A percentile compares a stretch with the other conserved stretches of the same genome.
These are phyloP conservation scores for Astragalus glycyphyllos DNA, from an alignment of 306 rosid genomes.

Conservation along the genomic window DNA sequence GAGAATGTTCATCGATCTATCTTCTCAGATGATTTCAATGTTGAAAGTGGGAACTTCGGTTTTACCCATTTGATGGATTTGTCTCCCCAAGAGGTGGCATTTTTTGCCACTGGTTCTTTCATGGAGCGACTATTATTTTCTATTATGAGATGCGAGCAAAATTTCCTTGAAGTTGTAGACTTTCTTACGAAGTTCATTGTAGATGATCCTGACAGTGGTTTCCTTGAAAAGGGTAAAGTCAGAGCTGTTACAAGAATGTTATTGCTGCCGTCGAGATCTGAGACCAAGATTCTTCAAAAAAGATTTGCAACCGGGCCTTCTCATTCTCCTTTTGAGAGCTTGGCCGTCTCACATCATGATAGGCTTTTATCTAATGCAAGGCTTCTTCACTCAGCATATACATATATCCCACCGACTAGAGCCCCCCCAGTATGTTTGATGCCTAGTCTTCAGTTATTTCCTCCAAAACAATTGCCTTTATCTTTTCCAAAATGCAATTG, in stretches of 20 bases:
- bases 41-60: conserved; percentile 69
- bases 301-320: conserved; percentile 69
- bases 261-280: conserved; percentile 75
- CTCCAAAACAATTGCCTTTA: conserved; percentile 7
- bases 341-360: conserved; percentile 68
- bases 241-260: conserved; percentile 79
- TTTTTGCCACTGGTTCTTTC: conserved; percentile 70
- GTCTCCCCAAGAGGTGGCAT: conserved; percentile 75
- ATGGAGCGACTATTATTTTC: conserved; percentile 75
- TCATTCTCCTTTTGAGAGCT: conserved; percentile 76
- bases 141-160: conserved; percentile 67
- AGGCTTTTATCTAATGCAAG: conserved; percentile 68
- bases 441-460: conserved; percentile 9
- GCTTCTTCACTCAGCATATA: conserved; percentile 82
- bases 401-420: conserved; percentile 81
- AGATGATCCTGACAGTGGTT: conserved; percentile 56
- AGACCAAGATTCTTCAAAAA: conserved; percentile 51
- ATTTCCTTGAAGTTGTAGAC: conserved; percentile 59
- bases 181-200: conserved; percentile 48
- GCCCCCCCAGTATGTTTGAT: conserved; percentile 83
- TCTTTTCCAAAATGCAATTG: conserved; percentile 4
- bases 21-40: conserved; percentile 48
- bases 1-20: conserved; percentile 67
- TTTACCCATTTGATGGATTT: conserved; percentile 75
- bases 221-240: conserved; percentile 68